These are phyloP conservation scores for Claviceps sp. DNA, from an alignment of 2,329 filamentous ascomycete genomes.

Conservation along the genomic window DNA sequence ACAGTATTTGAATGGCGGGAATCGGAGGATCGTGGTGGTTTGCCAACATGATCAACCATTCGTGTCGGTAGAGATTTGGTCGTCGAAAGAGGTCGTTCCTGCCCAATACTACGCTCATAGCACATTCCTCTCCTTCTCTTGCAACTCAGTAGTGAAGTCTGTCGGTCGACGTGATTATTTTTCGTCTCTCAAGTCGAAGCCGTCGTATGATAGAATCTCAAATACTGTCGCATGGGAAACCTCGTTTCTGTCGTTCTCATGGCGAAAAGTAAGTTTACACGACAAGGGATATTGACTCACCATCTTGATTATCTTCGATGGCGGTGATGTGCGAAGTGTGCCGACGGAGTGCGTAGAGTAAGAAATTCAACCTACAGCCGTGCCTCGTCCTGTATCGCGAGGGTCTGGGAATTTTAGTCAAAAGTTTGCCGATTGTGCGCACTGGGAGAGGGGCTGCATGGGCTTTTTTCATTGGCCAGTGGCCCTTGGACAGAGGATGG, in stretches of 20 bases:
- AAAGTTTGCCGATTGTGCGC: conserved; percentile 22
- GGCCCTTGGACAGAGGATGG: background rate
- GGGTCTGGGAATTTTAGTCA: conserved; percentile 20
- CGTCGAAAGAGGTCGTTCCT: background rate
- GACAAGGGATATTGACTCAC: conserved; percentile 24
- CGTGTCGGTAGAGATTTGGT: background rate
- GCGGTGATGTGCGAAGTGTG: conserved; percentile 26
- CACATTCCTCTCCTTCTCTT: background rate
- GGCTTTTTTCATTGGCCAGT: conserved; percentile 4
- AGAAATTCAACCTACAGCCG: conserved; percentile 21
- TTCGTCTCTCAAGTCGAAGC: background rate
- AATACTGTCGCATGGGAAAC: background rate
- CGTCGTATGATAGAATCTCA: background rate
- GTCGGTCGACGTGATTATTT: background rate
- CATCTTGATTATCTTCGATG: conserved; percentile 33
- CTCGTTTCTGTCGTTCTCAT: background rate
- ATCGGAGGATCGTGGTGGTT: too few species aligned
- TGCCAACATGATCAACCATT: background rate
- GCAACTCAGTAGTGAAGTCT: background rate
- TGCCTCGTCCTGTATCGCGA: conserved; percentile 21
- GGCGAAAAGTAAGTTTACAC: background rate
- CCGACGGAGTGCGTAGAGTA: conserved; percentile 22
- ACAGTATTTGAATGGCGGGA: background rate
- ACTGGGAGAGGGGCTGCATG: background rate
- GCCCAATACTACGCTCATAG: background rate